Evolutionary conservation across 208 protist genomes (phyloP).

Genomic region (Trypanosoma mega): DNA sequence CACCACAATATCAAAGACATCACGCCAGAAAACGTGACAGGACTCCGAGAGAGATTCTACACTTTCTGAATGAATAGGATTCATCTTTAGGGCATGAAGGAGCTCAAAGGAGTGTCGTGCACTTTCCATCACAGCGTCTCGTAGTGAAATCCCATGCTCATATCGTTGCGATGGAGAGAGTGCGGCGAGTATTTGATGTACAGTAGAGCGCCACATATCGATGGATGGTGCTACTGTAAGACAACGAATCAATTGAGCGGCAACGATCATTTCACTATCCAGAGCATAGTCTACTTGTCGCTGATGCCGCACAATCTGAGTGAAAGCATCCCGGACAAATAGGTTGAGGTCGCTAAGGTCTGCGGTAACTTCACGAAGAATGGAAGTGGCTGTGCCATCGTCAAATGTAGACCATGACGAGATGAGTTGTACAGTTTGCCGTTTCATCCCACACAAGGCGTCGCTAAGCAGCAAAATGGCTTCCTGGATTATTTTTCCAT

Average conservation of each 20-base stretch:
- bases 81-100: neutral
- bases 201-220: constrained; percentile 8
- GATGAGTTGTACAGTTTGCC: neutral
- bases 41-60: constrained; percentile 4
- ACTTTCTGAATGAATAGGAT: neutral
- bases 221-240: constrained; percentile 18
- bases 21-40: constrained; percentile 14
- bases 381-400: neutral
- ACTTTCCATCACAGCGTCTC: constrained; percentile 23
- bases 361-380: neutral
- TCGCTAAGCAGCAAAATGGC: constrained; percentile 2
- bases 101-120: constrained; percentile 20
- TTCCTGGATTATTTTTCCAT: constrained; percentile 1
- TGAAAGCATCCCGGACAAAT: constrained; percentile 10
- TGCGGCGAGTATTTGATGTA: constrained; percentile 8
- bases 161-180: constrained; percentile 14
- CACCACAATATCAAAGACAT: constrained; percentile 9
- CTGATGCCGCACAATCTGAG: constrained; percentile 9
- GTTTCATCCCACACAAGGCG: constrained; percentile 13
- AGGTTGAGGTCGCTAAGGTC: constrained; percentile 9
- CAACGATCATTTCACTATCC: constrained; percentile 9
- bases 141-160: neutral
- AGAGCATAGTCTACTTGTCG: constrained; percentile 4
- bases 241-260: constrained; percentile 19
- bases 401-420: neutral